Evolutionary conservation across 495 filamentous ascomycete species (phyloP).

Genomic region (Lophiotrema nucula): DNA sequence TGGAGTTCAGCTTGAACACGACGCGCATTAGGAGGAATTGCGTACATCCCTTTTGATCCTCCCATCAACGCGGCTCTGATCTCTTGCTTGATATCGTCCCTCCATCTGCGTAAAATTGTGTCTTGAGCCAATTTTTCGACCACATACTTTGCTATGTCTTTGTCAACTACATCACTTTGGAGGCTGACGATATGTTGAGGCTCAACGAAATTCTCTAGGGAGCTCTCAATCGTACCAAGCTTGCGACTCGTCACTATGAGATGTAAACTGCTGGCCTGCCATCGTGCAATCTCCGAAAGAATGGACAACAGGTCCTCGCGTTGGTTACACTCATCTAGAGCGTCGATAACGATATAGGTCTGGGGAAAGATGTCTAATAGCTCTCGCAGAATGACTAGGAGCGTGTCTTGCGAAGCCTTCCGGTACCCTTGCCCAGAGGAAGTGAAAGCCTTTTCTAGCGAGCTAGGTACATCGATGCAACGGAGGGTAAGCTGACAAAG

Average conservation of each 20-base stretch:
- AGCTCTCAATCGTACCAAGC: background rate
- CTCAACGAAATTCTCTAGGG: background rate
- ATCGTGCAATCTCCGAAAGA: background rate
- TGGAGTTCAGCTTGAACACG: background rate
- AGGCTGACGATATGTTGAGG: background rate
- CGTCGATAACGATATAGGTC: background rate
- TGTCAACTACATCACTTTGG: background rate
- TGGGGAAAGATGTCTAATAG: background rate
- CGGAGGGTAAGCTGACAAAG: background rate
- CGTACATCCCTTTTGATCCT: background rate
- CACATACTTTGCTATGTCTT: background rate
- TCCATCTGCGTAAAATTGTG: background rate
- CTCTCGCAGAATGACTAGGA: background rate
- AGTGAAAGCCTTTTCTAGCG: background rate
- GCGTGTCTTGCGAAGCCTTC: background rate
- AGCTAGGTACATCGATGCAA: background rate
- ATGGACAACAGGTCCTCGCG: background rate
- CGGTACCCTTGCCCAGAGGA: background rate
- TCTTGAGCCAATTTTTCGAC: background rate
- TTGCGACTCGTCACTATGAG: background rate
- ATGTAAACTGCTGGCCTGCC: background rate
- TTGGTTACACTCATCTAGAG: background rate
- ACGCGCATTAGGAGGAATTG: background rate
- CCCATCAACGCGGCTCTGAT: background rate
- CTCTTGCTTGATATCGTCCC: background rate